Base-by-base conservation (phyloP, 768 basidiomycete species). In the Naganishia vishniacii region DNA sequence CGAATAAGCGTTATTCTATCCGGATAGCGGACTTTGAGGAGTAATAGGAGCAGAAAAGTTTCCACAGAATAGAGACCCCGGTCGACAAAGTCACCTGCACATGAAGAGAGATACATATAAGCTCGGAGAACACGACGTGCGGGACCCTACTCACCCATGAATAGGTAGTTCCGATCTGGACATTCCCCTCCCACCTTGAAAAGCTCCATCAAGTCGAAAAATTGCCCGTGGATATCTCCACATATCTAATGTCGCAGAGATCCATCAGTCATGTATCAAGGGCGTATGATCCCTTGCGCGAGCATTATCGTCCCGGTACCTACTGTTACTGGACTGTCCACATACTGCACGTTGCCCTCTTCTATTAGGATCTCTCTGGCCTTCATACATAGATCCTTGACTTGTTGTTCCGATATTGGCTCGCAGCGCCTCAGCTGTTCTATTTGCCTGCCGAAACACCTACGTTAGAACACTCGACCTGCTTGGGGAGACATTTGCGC, bases 181-280 rank as follows among this genome's bases (percentile, higher is more conserved):
- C 91, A 85, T 67, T 82, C 84, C 7, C 92, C 90, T 1, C 91
- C 91, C 62, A 89, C 86, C 70, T 88, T 80, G 70, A 95, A 80
- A 53, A 99, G 80, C 85, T 79, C 79, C 87, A 92, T 71, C 48
- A 98, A 80, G 73, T 98, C 94, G 87, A 91, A 98, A 78, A 95
- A 95, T 76, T 98, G 94, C 26, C 93, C 93, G 71, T 98, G 93
- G 58, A 98, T 94, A 74, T 97, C 93, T 31, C 93, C 93, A 73
- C 79, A 80, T 69, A 80, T 79, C 79, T 80, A n/a, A n/a, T n/a
- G n/a, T n/a, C n/a, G n/a, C n/a, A n/a, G n/a, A n/a, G n/a, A n/a
- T n/a, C n/a, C n/a, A n/a, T n/a, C n/a, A n/a, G n/a, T n/a, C n/a
- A n/a, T n/a, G n/a, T n/a, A n/a, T n/a, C n/a, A n/a, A n/a, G n/a